Evolutionary conservation across 1,284 basidiomycete genomes (phyloP).

Genomic region (Anthracocystis setariae): DNA sequence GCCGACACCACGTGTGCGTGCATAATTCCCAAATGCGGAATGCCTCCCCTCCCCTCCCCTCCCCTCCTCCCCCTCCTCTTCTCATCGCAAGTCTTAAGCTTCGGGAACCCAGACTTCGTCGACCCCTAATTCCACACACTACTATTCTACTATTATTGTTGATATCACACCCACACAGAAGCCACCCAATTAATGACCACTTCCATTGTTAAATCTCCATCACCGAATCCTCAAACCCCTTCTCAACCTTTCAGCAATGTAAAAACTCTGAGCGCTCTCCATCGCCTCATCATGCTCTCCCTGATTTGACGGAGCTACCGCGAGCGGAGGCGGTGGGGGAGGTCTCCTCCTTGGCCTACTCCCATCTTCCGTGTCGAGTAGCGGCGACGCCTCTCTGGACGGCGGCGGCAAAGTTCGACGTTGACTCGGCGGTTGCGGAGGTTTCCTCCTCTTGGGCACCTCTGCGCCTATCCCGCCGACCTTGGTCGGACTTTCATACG

Average conservation of each 20-base stretch:
- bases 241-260: slow-evolving; percentile 35
- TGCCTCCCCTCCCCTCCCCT: too few species aligned
- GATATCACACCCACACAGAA: too few species aligned
- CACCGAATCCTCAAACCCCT: slow-evolving; percentile 26
- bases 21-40: too few species aligned
- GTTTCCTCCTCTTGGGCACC: slow-evolving; percentile 24
- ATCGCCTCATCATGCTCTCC: slow-evolving; percentile 14
- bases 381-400: not conserved
- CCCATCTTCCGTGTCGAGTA: too few species aligned
- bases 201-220: too few species aligned
- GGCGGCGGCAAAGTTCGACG: slow-evolving; percentile 17
- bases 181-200: too few species aligned
- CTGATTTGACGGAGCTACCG: not conserved
- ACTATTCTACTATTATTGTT: too few species aligned
- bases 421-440: slow-evolving; percentile 25
- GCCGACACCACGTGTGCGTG: too few species aligned
- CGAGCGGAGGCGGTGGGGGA: slow-evolving; percentile 6
- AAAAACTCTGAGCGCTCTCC: slow-evolving; percentile 26
- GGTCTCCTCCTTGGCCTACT: slow-evolving; percentile 9
- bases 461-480: slow-evolving; percentile 2
- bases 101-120: too few species aligned
- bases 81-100: too few species aligned
- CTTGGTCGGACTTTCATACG: slow-evolving; percentile 16
- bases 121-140: too few species aligned
- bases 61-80: too few species aligned